Evolutionary conservation across 306 rosid genomes (phyloP).

Genomic region (Pyrus pyrifolia): DNA sequence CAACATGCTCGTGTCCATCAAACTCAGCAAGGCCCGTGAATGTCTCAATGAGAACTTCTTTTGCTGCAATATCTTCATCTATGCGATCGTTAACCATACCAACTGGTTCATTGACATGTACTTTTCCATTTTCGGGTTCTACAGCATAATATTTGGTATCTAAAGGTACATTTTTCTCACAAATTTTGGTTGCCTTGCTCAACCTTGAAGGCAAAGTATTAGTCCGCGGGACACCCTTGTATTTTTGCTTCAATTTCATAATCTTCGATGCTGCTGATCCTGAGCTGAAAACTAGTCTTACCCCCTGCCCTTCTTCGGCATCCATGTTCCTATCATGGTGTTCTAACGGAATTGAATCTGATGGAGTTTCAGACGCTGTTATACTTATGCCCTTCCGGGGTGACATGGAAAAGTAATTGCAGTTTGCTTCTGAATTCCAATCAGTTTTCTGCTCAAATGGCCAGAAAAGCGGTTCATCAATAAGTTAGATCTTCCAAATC

Average conservation of each 20-base stretch:
- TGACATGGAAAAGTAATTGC: slow-evolving; percentile 27
- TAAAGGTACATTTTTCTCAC: background rate
- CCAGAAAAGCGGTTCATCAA: no score
- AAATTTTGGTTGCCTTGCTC: slow-evolving; percentile 14
- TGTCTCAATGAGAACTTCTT: slow-evolving; percentile 38
- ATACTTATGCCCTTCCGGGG: slow-evolving; percentile 15
- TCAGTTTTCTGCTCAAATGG: no score
- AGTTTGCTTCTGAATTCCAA: no score
- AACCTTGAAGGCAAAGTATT: slow-evolving; percentile 25
- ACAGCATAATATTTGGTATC: background rate
- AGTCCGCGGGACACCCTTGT: background rate
- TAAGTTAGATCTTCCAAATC: no score
- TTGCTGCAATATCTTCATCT: slow-evolving; percentile 8
- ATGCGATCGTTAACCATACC: background rate
- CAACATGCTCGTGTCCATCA: slow-evolving; percentile 51
- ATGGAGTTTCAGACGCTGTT: background rate
- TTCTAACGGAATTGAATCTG: background rate
- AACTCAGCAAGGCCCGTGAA: slow-evolving; percentile 51
- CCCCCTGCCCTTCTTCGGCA: slow-evolving; percentile 8
- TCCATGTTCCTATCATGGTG: background rate
- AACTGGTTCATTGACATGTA: background rate
- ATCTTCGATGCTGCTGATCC: slow-evolving; percentile 15
- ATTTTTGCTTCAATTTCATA: background rate
- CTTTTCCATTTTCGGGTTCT: background rate
- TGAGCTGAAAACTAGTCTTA: slow-evolving; percentile 10